Evolutionary conservation across 2,329 filamentous ascomycete species (phyloP).

Genomic region (Talaromyces sp.): DNA sequence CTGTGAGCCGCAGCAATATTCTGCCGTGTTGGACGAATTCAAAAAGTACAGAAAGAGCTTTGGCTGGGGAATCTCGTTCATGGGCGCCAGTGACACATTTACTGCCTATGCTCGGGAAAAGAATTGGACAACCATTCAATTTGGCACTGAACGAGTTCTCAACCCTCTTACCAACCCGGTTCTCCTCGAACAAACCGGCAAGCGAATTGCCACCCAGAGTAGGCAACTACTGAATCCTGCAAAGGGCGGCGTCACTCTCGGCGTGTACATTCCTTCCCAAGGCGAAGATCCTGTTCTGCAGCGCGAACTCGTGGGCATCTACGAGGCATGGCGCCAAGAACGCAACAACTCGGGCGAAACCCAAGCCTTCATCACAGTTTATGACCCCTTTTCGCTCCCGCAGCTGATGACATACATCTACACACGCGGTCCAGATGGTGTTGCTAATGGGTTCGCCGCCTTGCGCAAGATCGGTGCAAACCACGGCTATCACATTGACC

Average conservation of each 20-base stretch:
- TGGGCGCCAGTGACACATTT: constrained; percentile 32
- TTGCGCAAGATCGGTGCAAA: constrained; percentile 31
- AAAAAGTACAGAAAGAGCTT: constrained; percentile 23
- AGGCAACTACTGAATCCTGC: constrained; percentile 29
- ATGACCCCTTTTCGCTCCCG: constrained; percentile 34
- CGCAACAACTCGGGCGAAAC: constrained; percentile 25
- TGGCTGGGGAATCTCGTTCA: constrained; percentile 29
- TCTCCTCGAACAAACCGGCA: constrained; percentile 28
- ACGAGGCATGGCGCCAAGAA: constrained; percentile 32
- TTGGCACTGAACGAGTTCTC: constrained; percentile 34
- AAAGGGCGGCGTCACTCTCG: constrained; percentile 29
- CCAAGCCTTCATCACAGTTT: constrained; percentile 38
- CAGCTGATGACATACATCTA: constrained; percentile 38
- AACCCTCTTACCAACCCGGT: constrained; percentile 37
- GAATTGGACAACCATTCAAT: constrained; percentile 32
- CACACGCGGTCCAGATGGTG: constrained; percentile 22
- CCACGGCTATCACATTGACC: constrained; percentile 38
- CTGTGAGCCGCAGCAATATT: constrained; percentile 21
- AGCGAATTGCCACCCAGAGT: constrained; percentile 31
- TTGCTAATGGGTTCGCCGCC: constrained; percentile 33
- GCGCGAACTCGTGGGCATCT: constrained; percentile 26
- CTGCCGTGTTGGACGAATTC: constrained; percentile 30
- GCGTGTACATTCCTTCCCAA: constrained; percentile 29
- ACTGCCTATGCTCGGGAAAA: constrained; percentile 21
- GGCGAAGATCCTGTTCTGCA: constrained; percentile 26